Evolutionary conservation across 148 eudicot genomes (phyloP).

Genomic region (Gaultheria prostrata): DNA sequence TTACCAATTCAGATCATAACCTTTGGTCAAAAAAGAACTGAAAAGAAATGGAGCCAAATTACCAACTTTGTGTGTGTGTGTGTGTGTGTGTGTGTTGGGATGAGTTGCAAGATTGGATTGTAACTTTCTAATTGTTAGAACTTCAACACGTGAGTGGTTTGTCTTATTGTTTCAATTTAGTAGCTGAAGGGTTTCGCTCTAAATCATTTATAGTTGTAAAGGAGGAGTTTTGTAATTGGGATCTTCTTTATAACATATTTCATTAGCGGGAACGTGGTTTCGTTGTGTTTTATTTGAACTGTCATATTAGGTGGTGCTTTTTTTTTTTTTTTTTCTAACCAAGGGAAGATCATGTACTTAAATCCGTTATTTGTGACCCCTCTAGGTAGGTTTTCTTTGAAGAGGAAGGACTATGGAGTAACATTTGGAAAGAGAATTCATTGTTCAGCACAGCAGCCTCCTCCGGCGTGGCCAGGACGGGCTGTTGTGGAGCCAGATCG

Average conservation of each 20-base stretch:
- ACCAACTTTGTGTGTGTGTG: background rate
- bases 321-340: background rate
- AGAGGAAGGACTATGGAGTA: conserved; percentile 49
- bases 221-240: background rate
- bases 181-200: background rate
- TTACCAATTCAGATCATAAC: background rate
- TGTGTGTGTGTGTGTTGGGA: no score
- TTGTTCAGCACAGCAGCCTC: conserved; percentile 81
- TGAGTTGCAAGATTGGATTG: background rate
- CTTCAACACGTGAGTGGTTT: background rate
- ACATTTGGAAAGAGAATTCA: conserved; percentile 49
- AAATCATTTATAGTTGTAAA: background rate
- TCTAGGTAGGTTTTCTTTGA: conserved; percentile 61
- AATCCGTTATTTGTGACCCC: background rate
- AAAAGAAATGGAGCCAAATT: background rate
- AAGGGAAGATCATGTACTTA: background rate
- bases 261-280: background rate
- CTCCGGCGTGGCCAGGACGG: conserved; percentile 98
- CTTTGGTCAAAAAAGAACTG: no score
- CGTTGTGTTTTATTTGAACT: background rate
- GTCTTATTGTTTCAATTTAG: background rate
- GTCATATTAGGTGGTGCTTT: background rate
- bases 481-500: conserved; percentile 66
- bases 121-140: background rate
- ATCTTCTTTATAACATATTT: background rate